phyloP scores from a whole-genome alignment of 2,329 filamentous ascomycete species.

The Zymoseptoria tritici region DNA sequence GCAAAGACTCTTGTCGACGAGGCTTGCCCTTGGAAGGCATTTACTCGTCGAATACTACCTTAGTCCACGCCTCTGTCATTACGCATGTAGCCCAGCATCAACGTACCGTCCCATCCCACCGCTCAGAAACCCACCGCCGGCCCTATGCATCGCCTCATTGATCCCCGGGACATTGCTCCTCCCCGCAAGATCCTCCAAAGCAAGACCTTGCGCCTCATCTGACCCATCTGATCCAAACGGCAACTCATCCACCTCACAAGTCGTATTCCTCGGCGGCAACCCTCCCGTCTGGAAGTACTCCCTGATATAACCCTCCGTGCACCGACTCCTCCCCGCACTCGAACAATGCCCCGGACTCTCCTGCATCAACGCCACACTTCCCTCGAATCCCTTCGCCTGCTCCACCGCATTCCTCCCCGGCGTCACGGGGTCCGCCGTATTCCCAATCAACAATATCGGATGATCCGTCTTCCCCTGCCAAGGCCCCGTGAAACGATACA shows the following conservation, averaged over 20 bases:
- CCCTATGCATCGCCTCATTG: conserved; percentile 3
- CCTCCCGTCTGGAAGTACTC: conserved; percentile 28
- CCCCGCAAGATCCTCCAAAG: background rate
- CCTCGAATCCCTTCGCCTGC: conserved; percentile 30
- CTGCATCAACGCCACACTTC: conserved; percentile 26
- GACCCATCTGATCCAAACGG: conserved; percentile 18
- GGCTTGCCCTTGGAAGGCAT: background rate
- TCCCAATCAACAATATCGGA: conserved; percentile 27
- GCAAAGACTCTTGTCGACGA: too few relatives aligned
- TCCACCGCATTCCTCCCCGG: conserved; percentile 26
- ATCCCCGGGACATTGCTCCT: conserved; percentile 2
- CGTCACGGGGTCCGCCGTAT: conserved; percentile 31
- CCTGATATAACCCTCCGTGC: conserved; percentile 24
- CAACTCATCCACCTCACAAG: conserved; percentile 25
- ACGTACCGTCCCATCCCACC: too few relatives aligned
- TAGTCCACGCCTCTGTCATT: too few relatives aligned
- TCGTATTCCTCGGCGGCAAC: conserved; percentile 22
- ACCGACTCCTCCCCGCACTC: conserved; percentile 20
- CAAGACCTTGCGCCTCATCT: background rate
- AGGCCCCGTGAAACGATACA: conserved; percentile 28
- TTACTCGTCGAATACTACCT: too few relatives aligned
- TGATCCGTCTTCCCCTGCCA: conserved; percentile 23
- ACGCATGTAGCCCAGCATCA: too few relatives aligned
- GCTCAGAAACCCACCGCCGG: conserved; percentile 6
- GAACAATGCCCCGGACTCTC: conserved; percentile 29